Evolutionary conservation across 192 early-diverging fungal species (phyloP), one percentile per base, ranked within the genome.

Genomic region (Allomyces macrogynus): DNA sequence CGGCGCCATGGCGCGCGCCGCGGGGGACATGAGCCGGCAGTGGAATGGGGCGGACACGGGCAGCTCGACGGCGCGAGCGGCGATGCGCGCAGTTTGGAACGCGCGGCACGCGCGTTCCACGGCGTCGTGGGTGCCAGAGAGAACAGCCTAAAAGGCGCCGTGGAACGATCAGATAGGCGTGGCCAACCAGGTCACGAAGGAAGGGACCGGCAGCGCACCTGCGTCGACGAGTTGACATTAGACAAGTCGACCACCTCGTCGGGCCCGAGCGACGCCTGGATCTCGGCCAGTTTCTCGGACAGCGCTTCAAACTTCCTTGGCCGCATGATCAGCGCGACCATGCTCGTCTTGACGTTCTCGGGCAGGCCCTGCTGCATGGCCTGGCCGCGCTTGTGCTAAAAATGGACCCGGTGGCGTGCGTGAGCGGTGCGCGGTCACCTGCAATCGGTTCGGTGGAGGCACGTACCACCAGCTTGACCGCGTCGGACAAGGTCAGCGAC

Each of bases 11-110:
- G 71, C 77, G 43, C 82, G 77, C 1, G 87, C 87, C 7, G 92
- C 95, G 23, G 89, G 86, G 32, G 77, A 77, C 95, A 97, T 95
- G 64, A 97, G 72, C 42, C 75, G 81, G 74, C 92, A 95, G 75
- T 97, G 95, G 68, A 97, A 97, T 3, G 95, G 95, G 24, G 92
- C 95, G 73, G 92, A 95, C 10, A 97, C 95, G 0, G 92, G 92
- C 54, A 97, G 69, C 60, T 88, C 84, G 7, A 97, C 78, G 22
- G 91, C 85, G 25, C 95, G 81, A 25, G 89, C 89, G 7, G 95
- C 90, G 61, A 89, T 83, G 25, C 86, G 84, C 65, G 81, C 79
- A 20, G 80, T 75, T 72, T 95, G 95, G 24, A 97, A 78, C 43
- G 86, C 74, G 14, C 81, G 77, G 54, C 86, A 84, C 24, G 95